Evolutionary conservation across 768 basidiomycete species (phyloP).

Genomic region (Scleroderma bovista): DNA sequence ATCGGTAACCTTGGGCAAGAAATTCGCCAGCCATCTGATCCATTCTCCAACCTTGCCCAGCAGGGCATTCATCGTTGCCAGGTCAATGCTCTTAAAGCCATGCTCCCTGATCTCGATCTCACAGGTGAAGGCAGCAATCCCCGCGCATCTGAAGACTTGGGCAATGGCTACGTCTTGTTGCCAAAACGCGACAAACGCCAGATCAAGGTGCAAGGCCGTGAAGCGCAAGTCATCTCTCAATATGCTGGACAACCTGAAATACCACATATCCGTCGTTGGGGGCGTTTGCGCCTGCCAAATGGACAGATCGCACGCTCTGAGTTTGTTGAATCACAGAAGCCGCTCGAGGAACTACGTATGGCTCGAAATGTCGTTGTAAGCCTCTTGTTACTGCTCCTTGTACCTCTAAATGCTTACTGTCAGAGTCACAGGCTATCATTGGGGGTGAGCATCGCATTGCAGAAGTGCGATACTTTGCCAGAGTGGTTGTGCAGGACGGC

Average conservation of each 20-base stretch:
- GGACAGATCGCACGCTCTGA: neutral
- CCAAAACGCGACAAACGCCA: neutral
- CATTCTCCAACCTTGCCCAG: constrained; percentile 23
- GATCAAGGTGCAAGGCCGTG: neutral
- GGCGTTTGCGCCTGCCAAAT: neutral
- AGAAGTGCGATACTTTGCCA: neutral
- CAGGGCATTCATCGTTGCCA: constrained; percentile 18
- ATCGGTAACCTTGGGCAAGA: constrained; percentile 24
- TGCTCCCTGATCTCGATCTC: constrained; percentile 7
- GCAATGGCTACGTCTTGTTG: neutral
- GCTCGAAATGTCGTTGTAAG: neutral
- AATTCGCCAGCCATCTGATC: constrained; percentile 17
- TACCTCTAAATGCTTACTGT: neutral
- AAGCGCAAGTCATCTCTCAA: neutral
- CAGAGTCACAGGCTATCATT: neutral
- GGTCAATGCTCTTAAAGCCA: constrained; percentile 12
- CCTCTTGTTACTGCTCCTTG: no score
- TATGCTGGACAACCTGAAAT: neutral
- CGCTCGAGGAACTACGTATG: neutral
- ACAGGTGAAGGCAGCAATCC: neutral
- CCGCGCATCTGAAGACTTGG: neutral
- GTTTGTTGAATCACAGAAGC: neutral
- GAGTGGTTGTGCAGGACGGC: neutral
- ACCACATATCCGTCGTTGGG: neutral
- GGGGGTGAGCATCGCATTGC: neutral